Evolutionary conservation across 225 moss, liverwort and hornwort species (phyloP).

Genomic region (Asterella californica): DNA sequence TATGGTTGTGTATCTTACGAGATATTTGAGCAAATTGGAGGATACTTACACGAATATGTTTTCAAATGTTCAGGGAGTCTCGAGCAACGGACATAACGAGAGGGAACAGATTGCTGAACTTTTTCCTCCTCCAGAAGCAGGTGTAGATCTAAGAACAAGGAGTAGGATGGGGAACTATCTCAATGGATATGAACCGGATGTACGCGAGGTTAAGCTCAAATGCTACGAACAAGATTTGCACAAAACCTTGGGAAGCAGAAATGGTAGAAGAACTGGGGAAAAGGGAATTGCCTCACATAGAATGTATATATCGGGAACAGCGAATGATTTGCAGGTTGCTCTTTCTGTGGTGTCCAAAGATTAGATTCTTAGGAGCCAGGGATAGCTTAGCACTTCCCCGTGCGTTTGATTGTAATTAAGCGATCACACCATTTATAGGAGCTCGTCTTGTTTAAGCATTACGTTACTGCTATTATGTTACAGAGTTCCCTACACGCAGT

Average conservation of each 20-base stretch:
- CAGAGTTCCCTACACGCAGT: too few relatives aligned
- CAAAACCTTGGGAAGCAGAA: slow-evolving; percentile 52
- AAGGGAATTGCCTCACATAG: slow-evolving; percentile 68
- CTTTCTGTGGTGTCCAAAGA: slow-evolving; percentile 69
- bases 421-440: neutral
- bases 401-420: neutral
- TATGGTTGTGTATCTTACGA: neutral
- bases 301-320: slow-evolving; percentile 84
- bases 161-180: slow-evolving; percentile 82
- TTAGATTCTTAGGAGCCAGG: slow-evolving; percentile 21
- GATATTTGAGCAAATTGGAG: neutral
- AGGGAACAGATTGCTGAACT: slow-evolving; percentile 65
- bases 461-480: neutral
- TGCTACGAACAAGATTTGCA: slow-evolving; percentile 67
- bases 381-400: neutral
- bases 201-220: slow-evolving; percentile 79
- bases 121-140: slow-evolving; percentile 56
- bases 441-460: neutral
- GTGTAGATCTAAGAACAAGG: slow-evolving; percentile 52
- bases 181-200: slow-evolving; percentile 79
- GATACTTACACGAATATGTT: neutral
- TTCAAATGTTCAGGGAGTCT: slow-evolving; percentile 51
- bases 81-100: slow-evolving; percentile 40
- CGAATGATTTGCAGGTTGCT: slow-evolving; percentile 78
- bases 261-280: slow-evolving; percentile 45